Evolutionary conservation across 768 basidiomycete species (phyloP).

Genomic region (Pholiota molesta): DNA sequence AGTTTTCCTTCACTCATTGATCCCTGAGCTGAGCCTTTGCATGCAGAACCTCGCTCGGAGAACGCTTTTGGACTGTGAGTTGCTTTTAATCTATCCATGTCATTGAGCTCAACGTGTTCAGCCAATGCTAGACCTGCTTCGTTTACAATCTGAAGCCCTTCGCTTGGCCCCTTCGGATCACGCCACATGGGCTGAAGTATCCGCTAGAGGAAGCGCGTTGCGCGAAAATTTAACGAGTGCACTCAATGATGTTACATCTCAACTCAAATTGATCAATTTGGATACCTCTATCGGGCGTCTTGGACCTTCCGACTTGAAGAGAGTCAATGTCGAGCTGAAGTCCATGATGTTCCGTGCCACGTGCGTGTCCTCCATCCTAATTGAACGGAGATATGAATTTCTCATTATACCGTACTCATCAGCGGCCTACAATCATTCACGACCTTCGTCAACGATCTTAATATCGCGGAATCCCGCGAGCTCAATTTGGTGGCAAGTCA

Average conservation of each 20-base stretch:
- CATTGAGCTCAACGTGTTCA: conserved; percentile 14
- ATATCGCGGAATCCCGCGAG: conserved; percentile 28
- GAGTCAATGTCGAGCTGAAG: conserved; percentile 40
- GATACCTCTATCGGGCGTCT: conserved; percentile 46
- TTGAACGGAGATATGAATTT: no score
- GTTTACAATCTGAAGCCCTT: conserved; percentile 36
- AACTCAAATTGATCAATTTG: conserved; percentile 41
- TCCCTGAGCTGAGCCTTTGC: not conserved
- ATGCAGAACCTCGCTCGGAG: conserved; percentile 33
- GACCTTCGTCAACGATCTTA: conserved; percentile 36
- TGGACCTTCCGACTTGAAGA: conserved; percentile 43
- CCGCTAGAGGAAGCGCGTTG: conserved; percentile 26
- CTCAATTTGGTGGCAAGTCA: conserved; percentile 14
- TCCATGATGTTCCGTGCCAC: conserved; percentile 39
- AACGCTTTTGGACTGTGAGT: conserved; percentile 33
- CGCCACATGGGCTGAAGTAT: conserved; percentile 32
- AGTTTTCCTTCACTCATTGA: not conserved
- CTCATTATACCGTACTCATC: no score
- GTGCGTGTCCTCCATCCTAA: conserved; percentile 26
- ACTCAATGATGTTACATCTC: conserved; percentile 33
- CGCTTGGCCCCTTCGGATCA: conserved; percentile 36
- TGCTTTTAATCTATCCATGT: not conserved
- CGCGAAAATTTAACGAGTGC: conserved; percentile 33
- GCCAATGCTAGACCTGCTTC: conserved; percentile 36
- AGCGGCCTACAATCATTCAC: conserved; percentile 43